These are phyloP conservation scores for Cladobotryum mycophilum DNA, from an alignment of 2,329 filamentous ascomycete species.

Conservation along the genomic window DNA sequence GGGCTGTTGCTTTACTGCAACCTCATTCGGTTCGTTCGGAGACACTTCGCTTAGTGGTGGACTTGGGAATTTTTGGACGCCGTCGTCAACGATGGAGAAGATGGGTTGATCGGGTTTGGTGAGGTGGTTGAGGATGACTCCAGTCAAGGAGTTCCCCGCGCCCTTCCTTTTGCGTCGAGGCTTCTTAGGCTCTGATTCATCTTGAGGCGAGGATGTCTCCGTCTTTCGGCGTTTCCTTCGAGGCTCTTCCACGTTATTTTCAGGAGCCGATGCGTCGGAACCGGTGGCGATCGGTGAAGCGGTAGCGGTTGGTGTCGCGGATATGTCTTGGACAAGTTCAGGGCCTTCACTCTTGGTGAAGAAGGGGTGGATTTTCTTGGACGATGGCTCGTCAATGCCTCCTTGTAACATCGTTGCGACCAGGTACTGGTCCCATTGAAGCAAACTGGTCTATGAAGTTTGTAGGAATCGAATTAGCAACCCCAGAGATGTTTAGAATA, in stretches of 20 bases:
- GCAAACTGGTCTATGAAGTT: conserved; percentile 10
- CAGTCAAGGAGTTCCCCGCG: conserved; percentile 9
- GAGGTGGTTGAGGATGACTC: conserved; percentile 13
- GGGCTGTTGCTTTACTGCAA: conserved; percentile 2
- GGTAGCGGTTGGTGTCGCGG: conserved; percentile 4
- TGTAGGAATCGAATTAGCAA: neutral
- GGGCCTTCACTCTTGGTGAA: conserved; percentile 31
- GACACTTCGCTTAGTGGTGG: conserved; percentile 15
- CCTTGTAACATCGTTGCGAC: conserved; percentile 40
- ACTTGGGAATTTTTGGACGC: conserved; percentile 8
- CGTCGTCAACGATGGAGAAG: neutral
- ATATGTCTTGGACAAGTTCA: conserved; percentile 4
- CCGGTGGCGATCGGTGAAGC: neutral
- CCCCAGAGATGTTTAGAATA: no score
- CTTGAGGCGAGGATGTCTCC: conserved; percentile 18
- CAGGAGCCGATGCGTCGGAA: conserved; percentile 7
- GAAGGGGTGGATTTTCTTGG: conserved; percentile 50
- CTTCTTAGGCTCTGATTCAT: conserved; percentile 21
- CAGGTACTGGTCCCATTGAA: conserved; percentile 37
- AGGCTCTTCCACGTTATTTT: conserved; percentile 24
- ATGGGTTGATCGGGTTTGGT: conserved; percentile 3
- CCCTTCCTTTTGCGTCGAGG: conserved; percentile 19
- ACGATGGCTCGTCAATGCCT: conserved; percentile 26
- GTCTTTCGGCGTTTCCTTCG: conserved; percentile 40
- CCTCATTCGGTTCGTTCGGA: conserved; percentile 1